Percentiles rank a stretch among this genome's conserved stretches.
Conservation (phyloP, 2,329 filamentous ascomycete species). For the Aspergillus fructus region DNA sequence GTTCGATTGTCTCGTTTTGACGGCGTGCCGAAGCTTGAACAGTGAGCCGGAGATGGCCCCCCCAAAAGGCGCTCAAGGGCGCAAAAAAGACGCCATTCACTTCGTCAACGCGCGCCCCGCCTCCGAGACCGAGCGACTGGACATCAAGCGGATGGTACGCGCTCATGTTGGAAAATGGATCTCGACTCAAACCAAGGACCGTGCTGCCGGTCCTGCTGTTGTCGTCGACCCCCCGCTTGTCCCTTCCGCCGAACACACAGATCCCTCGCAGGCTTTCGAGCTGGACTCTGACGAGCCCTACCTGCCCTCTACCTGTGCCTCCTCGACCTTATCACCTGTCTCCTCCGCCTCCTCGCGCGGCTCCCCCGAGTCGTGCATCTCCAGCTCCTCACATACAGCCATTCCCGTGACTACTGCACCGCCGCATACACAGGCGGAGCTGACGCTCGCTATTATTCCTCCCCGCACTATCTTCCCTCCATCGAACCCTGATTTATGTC, state of each 20-base stretch:
- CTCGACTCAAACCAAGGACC: slow-evolving; percentile 35
- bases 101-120: slow-evolving; percentile 36
- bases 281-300: slow-evolving; percentile 3
- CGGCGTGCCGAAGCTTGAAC: slow-evolving; percentile 5
- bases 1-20: slow-evolving; percentile 17
- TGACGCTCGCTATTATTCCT: neutral
- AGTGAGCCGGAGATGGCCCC: slow-evolving; percentile 22
- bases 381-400: neutral
- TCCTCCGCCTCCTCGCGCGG: slow-evolving; percentile 13
- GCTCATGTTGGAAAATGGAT: slow-evolving; percentile 39
- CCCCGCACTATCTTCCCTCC: neutral
- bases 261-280: neutral
- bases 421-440: neutral
- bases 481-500: neutral
- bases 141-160: slow-evolving; percentile 31
- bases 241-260: slow-evolving; percentile 2
- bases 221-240: neutral
- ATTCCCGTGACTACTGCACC: neutral
- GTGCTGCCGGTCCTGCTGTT: slow-evolving; percentile 14
- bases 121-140: slow-evolving; percentile 27
- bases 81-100: slow-evolving; percentile 28
- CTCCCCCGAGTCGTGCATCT: slow-evolving; percentile 8
- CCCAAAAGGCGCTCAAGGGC: slow-evolving; percentile 18
- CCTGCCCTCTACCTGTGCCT: slow-evolving; percentile 4
- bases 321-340: slow-evolving; percentile 5